Conservation (phyloP, 305 asterid species). For the Solanum hybrid region DNA sequence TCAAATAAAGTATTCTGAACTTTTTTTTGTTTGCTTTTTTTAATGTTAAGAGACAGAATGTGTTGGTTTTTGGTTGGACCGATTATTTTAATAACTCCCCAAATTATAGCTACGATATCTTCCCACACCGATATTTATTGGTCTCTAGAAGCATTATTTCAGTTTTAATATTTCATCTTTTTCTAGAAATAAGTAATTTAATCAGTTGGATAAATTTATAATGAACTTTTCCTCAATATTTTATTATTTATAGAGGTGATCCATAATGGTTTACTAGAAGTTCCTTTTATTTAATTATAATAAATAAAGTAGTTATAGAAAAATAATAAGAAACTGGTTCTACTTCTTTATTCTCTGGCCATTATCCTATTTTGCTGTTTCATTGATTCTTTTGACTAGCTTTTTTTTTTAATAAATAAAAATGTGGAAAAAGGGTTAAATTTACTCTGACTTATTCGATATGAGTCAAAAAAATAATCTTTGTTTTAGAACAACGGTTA, state of each 20-base stretch:
- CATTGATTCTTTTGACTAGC: not conserved
- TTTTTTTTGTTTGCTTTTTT: not conserved
- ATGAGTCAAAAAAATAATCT: not conserved
- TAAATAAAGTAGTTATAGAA: not conserved
- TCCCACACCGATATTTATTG: not conserved
- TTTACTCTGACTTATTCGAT: not conserved
- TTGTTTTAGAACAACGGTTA: not conserved
- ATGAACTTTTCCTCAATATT: not conserved
- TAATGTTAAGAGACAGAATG: not conserved
- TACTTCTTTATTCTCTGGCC: not conserved
- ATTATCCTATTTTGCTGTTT: not conserved
- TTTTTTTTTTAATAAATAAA: not conserved
- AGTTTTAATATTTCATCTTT: not conserved
- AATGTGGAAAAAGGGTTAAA: not conserved
- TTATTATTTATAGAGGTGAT: not conserved
- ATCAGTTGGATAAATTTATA: not conserved
- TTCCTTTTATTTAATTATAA: not conserved
- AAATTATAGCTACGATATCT: not conserved
- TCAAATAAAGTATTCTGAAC: not conserved
- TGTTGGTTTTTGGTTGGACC: not conserved
- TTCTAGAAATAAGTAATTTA: not conserved
- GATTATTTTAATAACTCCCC: not conserved
- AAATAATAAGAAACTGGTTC: not conserved
- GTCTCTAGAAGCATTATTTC: not conserved
- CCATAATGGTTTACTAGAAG: not conserved